Evolutionary conservation across 805 yeast species (phyloP), one percentile per base, ranked within the genome.

Genomic region (Pichia manshurica): DNA sequence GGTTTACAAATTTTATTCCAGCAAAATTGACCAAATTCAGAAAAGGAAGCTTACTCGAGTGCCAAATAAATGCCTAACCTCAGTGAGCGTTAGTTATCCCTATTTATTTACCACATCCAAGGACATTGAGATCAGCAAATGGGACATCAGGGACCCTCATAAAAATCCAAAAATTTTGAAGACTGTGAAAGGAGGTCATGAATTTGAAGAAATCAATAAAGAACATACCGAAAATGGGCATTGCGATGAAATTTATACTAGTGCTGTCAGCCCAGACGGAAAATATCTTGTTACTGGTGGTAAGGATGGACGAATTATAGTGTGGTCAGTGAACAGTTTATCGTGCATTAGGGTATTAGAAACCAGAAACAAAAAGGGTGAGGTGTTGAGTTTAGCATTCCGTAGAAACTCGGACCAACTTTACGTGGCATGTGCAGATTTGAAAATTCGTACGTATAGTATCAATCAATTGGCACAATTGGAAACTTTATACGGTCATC

Each of bases 401-500:
- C 80, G 96, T 55, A 75, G 90, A 57, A 79, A 78, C 49, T 73
- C 91, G 4, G 93, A 85, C 67, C 93, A 88, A 64, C 71, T 93
- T 51, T 93, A 84, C 62, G 98, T 90, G 21, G 85, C 96, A 1
- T 88, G 96, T 67, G 91, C 89, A 1, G 99, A 93, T 65, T 78
- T 89, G 60, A 84, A 90, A 56, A 84, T 93, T 55, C 79, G 97
- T 63, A 86, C 95, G 0, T 93, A 78, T 64, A 83, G 90, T 53
- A 75, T 90, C 50, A 86, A 81, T 58, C 96, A 89, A 66, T 76
- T 84, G 60, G 82, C 96, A 4, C 95, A 88, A 65, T 74, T 91
- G 60, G 99, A 93, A 69, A 83, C 87, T 4, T 70, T 93, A 40
- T 93, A 87, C 63, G 99, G 99, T 2, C 99, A 93, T 67, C 98